Percentiles rank a stretch among this genome's conserved stretches.
Evolutionary conservation across 371 early-diverging fungal species (phyloP).

Genomic region (Mortierella sp.): DNA sequence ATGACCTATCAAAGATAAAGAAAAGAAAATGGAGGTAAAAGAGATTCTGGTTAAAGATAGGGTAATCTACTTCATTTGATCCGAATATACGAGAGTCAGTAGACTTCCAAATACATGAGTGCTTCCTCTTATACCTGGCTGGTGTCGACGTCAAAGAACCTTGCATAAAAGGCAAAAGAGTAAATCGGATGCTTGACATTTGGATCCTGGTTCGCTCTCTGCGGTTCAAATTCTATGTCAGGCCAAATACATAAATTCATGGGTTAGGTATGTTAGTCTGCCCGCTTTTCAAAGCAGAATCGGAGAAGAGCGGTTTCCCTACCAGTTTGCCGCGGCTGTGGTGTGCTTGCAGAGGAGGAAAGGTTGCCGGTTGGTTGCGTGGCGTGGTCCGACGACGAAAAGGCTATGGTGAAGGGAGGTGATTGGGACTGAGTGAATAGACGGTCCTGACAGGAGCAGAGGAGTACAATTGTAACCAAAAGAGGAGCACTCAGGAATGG

Average conservation of each 20-base stretch:
- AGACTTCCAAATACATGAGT: neutral
- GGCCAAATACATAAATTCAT: neutral
- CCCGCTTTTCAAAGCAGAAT: neutral
- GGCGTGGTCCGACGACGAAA: constrained; percentile 38
- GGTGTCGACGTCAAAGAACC: constrained; percentile 93
- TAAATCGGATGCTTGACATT: constrained; percentile 65
- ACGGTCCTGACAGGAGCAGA: neutral
- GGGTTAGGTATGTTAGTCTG: neutral
- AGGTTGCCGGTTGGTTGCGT: constrained; percentile 42
- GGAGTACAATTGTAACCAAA: neutral
- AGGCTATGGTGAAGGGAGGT: constrained; percentile 12
- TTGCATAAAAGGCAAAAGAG: constrained; percentile 88
- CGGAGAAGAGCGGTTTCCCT: neutral
- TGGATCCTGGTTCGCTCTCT: constrained; percentile 51
- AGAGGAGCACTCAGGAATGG: too few species aligned
- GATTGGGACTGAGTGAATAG: neutral
- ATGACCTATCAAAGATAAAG: constrained; percentile 58
- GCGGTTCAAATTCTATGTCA: constrained; percentile 49
- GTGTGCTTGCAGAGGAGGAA: constrained; percentile 40
- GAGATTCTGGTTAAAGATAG: constrained; percentile 3
- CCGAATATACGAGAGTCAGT: neutral
- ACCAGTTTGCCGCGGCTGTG: constrained; percentile 47
- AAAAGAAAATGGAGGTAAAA: neutral
- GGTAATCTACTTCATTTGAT: neutral
- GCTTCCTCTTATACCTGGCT: constrained; percentile 61